Evolutionary conservation across 257 asterid genomes (phyloP).

Genomic region (Solanum neorickii): DNA sequence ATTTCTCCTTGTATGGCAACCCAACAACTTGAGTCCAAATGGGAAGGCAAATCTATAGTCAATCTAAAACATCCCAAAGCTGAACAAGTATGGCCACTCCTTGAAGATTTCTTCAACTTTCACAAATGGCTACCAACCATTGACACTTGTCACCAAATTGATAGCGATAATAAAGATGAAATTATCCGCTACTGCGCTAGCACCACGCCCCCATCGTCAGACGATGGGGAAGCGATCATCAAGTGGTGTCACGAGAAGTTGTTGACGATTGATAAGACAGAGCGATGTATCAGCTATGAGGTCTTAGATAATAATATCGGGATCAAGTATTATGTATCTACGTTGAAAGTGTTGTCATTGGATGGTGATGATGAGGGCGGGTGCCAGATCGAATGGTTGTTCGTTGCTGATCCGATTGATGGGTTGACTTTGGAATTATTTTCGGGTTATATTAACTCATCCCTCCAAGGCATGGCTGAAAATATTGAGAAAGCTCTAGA

Average conservation of each 20-base stretch:
- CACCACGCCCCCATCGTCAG: constrained; percentile 3
- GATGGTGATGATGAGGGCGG: constrained; percentile 20
- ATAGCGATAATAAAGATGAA: constrained; percentile 17
- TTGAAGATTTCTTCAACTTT: constrained; percentile 51
- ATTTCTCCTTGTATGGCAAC: constrained; percentile 11
- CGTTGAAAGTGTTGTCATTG: constrained; percentile 19
- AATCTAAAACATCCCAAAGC: constrained; percentile 22
- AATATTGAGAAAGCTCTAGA: constrained; percentile 36
- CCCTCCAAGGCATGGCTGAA: constrained; percentile 40
- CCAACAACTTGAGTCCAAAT: constrained; percentile 15
- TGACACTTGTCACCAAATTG: constrained; percentile 39
- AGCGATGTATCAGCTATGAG: constrained; percentile 31
- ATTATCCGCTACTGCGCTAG: constrained; percentile 48
- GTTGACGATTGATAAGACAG: constrained; percentile 14
- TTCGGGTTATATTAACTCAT: constrained; percentile 15
- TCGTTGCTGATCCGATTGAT: constrained; percentile 47
- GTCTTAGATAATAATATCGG: constrained; percentile 53
- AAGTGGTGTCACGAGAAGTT: constrained; percentile 60
- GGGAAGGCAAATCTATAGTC: constrained; percentile 53
- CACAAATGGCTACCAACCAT: constrained; percentile 54
- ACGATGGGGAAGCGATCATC: constrained; percentile 5
- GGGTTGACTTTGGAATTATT: constrained; percentile 34
- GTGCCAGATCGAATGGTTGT: constrained; percentile 63
- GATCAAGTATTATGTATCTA: constrained; percentile 26
- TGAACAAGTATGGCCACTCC: constrained; percentile 46